Percentiles rank a stretch among this genome's conserved stretches.
These are phyloP conservation scores for Nemania abortiva DNA, from an alignment of 2,329 filamentous ascomycete species.

Conservation along the genomic window DNA sequence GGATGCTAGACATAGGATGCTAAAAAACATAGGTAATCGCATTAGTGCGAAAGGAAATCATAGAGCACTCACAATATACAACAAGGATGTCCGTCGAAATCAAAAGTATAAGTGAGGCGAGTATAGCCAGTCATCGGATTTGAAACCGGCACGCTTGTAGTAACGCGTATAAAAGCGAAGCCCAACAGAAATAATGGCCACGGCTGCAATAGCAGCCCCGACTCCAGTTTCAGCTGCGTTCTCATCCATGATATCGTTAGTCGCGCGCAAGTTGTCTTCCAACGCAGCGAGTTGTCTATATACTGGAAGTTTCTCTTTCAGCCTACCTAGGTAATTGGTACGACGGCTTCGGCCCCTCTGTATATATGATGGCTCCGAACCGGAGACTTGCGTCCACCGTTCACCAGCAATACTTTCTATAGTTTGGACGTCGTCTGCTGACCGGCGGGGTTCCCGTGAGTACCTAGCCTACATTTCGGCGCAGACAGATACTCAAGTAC, in stretches of 20 bases:
- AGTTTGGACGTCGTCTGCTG: background rate
- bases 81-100: constrained; percentile 31
- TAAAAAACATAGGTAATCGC: background rate
- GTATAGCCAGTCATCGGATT: constrained; percentile 35
- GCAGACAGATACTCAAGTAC: background rate
- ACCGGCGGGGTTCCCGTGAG: background rate
- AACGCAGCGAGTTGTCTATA: background rate
- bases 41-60: background rate
- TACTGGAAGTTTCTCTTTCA: background rate
- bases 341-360: background rate
- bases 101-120: constrained; percentile 20
- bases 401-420: background rate
- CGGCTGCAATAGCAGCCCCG: constrained; percentile 20
- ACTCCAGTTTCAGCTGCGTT: constrained; percentile 13
- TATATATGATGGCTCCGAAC: too few species aligned
- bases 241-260: background rate
- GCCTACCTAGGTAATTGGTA: background rate
- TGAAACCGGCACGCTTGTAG: constrained; percentile 19
- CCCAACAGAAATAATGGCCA: constrained; percentile 26
- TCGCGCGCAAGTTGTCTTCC: background rate
- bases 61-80: constrained; percentile 18
- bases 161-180: constrained; percentile 34
- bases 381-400: background rate
- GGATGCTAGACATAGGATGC: too few species aligned
- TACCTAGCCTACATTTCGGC: background rate